Base-by-base conservation (phyloP, 2,329 filamentous ascomycete genomes). In the Seiridium unicorne region DNA sequence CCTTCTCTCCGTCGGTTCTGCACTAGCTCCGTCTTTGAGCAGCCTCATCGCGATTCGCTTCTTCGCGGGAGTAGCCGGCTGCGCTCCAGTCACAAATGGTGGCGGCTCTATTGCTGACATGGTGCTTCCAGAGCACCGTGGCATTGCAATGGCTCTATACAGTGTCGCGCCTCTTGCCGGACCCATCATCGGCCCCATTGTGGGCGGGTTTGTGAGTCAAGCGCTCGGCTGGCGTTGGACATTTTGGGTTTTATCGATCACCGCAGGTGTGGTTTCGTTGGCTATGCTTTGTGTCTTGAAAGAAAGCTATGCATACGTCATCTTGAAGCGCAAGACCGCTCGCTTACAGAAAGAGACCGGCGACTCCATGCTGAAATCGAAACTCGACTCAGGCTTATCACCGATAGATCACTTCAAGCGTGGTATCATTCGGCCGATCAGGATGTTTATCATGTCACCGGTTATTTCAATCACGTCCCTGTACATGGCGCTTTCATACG, bases 361-460 rank as follows among this genome's bases (percentile, higher is more conserved):
- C 69, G 67, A 2, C 69, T 73, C 0, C 69, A 78, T 44, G 42
- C 61, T 8, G 69, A 70, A 11, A 68, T 59, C 64, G 3, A 64
- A 61, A 2, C 60, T 55, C 1, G 65, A 66, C 2, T 63, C 75
- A 6, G 61, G 84, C 3, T 44, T 3, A 1, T 75, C 13, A 63
- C 35, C 0, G 36, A 18, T 73, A 76, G 73, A 59, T 67, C 78
- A 70, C 3, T 54, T 79, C 2, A 55, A 47, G 1, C 64, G 64
- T 4, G 77, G 81, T 3, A 64, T 87, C 44, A 72, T 80, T 5
- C 78, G 87, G 0, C 87, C 87, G 0, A 77, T 81, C 8, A 82
- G 83, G 56, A 84, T 85, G 57, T 72, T 79, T 35, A 18, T 76
- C 10, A 59, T 63, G 0, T 78, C 65, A 11, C 74, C 68, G 61